These are phyloP conservation scores for Euphorbia lathyris DNA, from an alignment of 345 rosid species.

Conservation along the genomic window DNA sequence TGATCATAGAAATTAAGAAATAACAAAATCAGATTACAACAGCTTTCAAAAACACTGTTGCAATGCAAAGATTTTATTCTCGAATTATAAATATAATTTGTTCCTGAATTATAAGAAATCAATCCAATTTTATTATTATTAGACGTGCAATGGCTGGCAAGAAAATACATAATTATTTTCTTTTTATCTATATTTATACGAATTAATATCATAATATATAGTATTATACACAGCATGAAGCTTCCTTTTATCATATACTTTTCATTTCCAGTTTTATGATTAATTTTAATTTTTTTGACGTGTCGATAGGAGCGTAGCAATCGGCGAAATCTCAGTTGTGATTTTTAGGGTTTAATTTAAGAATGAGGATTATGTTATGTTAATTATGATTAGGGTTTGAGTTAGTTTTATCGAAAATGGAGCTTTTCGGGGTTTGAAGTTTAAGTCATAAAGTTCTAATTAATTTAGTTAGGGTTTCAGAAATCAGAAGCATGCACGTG, in stretches of 20 bases:
- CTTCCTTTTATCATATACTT: constrained; percentile 9
- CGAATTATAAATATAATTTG: neutral
- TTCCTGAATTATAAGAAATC: neutral
- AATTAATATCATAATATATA: neutral
- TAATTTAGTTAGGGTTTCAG: neutral
- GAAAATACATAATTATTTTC: neutral
- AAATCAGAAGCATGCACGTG: too few relatives aligned
- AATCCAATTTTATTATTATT: neutral
- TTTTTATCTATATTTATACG: neutral
- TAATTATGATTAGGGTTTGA: neutral
- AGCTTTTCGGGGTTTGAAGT: too few relatives aligned
- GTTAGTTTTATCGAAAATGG: too few relatives aligned
- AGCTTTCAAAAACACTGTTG: neutral
- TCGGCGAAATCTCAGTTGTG: constrained; percentile 23
- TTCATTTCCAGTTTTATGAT: too few relatives aligned
- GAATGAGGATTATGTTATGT: neutral
- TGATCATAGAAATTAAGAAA: neutral
- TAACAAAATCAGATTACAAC: constrained; percentile 22
- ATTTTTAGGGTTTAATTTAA: neutral
- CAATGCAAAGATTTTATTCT: constrained; percentile 29
- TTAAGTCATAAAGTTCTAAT: neutral
- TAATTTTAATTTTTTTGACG: neutral
- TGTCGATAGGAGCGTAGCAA: neutral
- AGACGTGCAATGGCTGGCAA: constrained; percentile 37
- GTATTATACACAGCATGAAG: neutral